phyloP scores from a whole-genome alignment of 1,139 yeast genomes.

The Diutina ranongensis region DNA sequence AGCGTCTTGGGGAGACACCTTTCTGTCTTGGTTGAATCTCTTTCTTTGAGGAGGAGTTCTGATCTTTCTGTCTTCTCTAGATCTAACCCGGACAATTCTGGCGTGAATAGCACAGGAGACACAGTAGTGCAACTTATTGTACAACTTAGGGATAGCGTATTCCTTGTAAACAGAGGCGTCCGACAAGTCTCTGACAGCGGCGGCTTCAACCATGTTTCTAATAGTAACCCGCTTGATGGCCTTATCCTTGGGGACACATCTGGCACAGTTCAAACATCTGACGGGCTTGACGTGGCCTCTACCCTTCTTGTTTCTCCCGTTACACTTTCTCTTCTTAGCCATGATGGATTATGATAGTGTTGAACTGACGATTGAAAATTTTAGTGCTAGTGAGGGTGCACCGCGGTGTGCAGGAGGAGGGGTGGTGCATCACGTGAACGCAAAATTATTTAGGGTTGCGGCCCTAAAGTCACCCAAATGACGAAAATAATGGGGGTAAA shows the following conservation, averaged over 20 bases:
- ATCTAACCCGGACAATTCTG: slow-evolving; percentile 99
- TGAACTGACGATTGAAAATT: background rate
- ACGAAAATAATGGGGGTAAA: background rate
- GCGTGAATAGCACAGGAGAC: slow-evolving; percentile 99
- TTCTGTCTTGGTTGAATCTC: slow-evolving; percentile 95
- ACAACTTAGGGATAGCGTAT: slow-evolving; percentile 98
- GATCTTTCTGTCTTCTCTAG: slow-evolving; percentile 96
- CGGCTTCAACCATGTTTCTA: slow-evolving; percentile 99
- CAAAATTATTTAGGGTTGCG: background rate
- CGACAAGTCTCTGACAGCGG: slow-evolving; percentile 99
- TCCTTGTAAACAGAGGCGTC: slow-evolving; percentile 99
- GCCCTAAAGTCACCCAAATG: background rate
- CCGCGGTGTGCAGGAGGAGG: background rate
- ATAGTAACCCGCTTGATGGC: slow-evolving; percentile 99
- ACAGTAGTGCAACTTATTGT: slow-evolving; percentile 99
- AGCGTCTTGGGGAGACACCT: slow-evolving; percentile 95
- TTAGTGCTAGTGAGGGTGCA: background rate
- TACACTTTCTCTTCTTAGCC: slow-evolving; percentile 99
- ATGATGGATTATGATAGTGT: slow-evolving; percentile 32
- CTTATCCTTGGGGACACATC: slow-evolving; percentile 99
- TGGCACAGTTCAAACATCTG: slow-evolving; percentile 99
- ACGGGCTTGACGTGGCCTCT: slow-evolving; percentile 99
- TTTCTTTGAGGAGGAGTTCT: slow-evolving; percentile 99
- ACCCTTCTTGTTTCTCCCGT: slow-evolving; percentile 99
- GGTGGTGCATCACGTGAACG: background rate